A percentile compares a stretch with the other conserved stretches of the same genome.
Conservation (phyloP, 805 yeast genomes). For the Komagataella pseudopastoris region DNA sequence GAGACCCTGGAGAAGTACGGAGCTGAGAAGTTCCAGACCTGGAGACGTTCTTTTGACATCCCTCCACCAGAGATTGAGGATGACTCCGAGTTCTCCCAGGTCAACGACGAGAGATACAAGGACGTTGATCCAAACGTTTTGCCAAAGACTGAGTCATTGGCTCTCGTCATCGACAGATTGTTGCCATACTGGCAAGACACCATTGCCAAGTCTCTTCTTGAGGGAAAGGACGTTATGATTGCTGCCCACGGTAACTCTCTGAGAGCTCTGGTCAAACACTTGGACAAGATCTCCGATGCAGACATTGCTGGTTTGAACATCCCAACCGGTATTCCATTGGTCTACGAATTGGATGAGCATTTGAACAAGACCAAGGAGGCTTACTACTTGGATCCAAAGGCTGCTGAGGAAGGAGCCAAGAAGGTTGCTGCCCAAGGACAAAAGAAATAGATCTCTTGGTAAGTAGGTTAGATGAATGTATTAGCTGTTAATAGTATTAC, state of each 20-base stretch:
- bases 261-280: constrained; percentile 92
- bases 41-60: constrained; percentile 95
- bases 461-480: background rate
- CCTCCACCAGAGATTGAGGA: constrained; percentile 88
- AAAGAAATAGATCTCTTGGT: constrained; percentile 25
- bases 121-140: constrained; percentile 75
- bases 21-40: constrained; percentile 83
- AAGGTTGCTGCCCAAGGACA: constrained; percentile 97
- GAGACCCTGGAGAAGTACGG: constrained; percentile 81
- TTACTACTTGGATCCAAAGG: constrained; percentile 97
- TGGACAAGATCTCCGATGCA: constrained; percentile 83
- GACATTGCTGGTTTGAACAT: constrained; percentile 92
- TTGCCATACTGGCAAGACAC: constrained; percentile 95
- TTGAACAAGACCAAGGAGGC: constrained; percentile 87
- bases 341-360: constrained; percentile 80
- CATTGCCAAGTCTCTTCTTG: constrained; percentile 72
- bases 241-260: constrained; percentile 99
- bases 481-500: background rate
- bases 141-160: constrained; percentile 91
- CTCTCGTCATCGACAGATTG: constrained; percentile 89
- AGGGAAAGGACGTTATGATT: constrained; percentile 80
- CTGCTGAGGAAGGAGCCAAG: constrained; percentile 99
- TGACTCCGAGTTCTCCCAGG: constrained; percentile 72
- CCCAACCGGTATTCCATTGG: constrained; percentile 98
- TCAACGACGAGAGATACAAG: constrained; percentile 72